phyloP scores from a whole-genome alignment of 2,329 filamentous ascomycete genomes.

The Akanthomyces uredinophilus region DNA sequence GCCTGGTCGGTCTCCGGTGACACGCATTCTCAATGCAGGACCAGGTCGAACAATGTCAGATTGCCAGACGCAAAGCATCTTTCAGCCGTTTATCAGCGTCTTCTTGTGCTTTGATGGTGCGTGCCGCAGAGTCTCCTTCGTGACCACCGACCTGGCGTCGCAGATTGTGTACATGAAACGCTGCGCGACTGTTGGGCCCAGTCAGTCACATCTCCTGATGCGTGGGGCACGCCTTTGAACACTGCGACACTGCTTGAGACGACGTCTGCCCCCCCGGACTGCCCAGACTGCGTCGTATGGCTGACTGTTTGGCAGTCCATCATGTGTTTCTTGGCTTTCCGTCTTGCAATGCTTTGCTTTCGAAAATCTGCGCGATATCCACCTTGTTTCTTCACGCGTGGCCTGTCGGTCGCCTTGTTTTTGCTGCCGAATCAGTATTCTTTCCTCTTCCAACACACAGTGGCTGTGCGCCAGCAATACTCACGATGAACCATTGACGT shows the following conservation, averaged over 20 bases:
- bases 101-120: background rate
- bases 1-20: background rate
- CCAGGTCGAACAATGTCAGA: background rate
- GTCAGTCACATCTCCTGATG: background rate
- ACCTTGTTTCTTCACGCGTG: conserved; percentile 1
- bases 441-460: conserved; percentile 10
- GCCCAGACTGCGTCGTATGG: background rate
- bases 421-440: background rate
- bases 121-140: background rate
- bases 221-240: conserved; percentile 9
- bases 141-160: conserved; percentile 1
- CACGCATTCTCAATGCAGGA: background rate
- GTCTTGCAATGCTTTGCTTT: background rate
- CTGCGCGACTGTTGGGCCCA: conserved; percentile 3
- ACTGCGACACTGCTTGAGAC: conserved; percentile 10
- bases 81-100: background rate
- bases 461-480: background rate
- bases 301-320: background rate
- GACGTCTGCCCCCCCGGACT: background rate
- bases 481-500: conserved; percentile 3
- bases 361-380: background rate
- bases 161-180: conserved; percentile 14
- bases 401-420: background rate
- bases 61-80: background rate
- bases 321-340: background rate